Evolutionary conservation across 257 asterid species (phyloP), one percentile per base, ranked within the genome.

Genomic region (Solanum clarkiae): DNA sequence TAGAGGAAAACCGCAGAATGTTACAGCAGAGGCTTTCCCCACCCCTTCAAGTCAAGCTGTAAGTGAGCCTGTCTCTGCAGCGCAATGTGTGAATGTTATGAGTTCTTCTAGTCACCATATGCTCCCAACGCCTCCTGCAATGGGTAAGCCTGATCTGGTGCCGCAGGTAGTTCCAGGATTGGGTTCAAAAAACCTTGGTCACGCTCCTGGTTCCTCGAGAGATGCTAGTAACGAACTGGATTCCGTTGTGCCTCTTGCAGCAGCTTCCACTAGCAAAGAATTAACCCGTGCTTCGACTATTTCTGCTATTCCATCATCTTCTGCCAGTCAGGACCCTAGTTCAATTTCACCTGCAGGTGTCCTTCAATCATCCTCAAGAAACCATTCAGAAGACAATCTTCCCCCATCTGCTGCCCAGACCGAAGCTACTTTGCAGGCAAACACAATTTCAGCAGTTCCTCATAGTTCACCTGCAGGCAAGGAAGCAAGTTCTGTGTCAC

Each of bases 1-100:
- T 83, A 88, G 96, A 63, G 98, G 98, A 49, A 96, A 91, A 90
- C 94, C 88, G 86, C 95, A 91, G 88, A 83, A 85, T 55, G 24
- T 79, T 29, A 74, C 85, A 53, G 53, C 74, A 79, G 93, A 91
- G 86, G 86, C 85, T 71, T 89, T 86, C 87, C 90, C 91, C 18
- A 55, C 88, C 75, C 56, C 85, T 83, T 77, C 88, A 71, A 79
- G 80, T 51, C 81, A 69, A 69, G 81, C 81, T 53, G 45, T 14
- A 32, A 53, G 83, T 79, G 83, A 79, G 65, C 89, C 91, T 14
- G 72, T 88, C 69, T 54, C 85, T 84, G 69, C 89, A 65, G 77
- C 84, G 17, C 86, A 84, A 53, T 55, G 69, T 66, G 65, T 20
- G 20, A 69, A 7, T 68, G 81, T 13, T 84, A 32, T 74, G 49